Percentiles rank a stretch among this genome's conserved stretches.
Conservation (phyloP, 805 yeast genomes). For the Metschnikowia drakensbergensis region DNA sequence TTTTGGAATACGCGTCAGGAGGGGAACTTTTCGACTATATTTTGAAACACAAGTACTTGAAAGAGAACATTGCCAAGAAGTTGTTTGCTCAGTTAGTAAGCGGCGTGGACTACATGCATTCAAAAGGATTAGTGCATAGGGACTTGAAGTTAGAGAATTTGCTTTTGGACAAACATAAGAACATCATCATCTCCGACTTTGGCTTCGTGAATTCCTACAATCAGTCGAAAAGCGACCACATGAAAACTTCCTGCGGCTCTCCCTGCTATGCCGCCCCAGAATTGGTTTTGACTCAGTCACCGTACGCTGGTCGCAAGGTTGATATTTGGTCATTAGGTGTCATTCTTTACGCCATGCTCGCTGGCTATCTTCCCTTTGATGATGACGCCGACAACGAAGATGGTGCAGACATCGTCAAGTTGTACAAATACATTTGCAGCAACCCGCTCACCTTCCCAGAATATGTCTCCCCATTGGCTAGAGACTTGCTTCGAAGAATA, state of each 20-base stretch:
- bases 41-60: constrained; percentile 76
- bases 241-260: constrained; percentile 95
- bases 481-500: constrained; percentile 83
- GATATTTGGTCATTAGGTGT: constrained; percentile 98
- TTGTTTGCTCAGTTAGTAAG: constrained; percentile 89
- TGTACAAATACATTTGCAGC: constrained; percentile 86
- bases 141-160: constrained; percentile 74
- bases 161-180: constrained; percentile 78
- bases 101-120: constrained; percentile 87
- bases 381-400: constrained; percentile 97
- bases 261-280: constrained; percentile 99
- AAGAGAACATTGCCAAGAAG: constrained; percentile 81
- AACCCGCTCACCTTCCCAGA: constrained; percentile 95
- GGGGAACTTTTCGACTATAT: constrained; percentile 96
- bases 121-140: constrained; percentile 75
- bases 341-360: constrained; percentile 91
- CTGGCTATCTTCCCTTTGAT: constrained; percentile 96
- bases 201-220: constrained; percentile 90
- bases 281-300: constrained; percentile 77
- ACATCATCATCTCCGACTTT: constrained; percentile 83
- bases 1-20: constrained; percentile 93
- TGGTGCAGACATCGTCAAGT: constrained; percentile 86
- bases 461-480: constrained; percentile 81
- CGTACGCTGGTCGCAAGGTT: constrained; percentile 88
- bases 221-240: constrained; percentile 58